Evolutionary conservation across 768 basidiomycete genomes (phyloP).

Genomic region (Tylopilus felleus): DNA sequence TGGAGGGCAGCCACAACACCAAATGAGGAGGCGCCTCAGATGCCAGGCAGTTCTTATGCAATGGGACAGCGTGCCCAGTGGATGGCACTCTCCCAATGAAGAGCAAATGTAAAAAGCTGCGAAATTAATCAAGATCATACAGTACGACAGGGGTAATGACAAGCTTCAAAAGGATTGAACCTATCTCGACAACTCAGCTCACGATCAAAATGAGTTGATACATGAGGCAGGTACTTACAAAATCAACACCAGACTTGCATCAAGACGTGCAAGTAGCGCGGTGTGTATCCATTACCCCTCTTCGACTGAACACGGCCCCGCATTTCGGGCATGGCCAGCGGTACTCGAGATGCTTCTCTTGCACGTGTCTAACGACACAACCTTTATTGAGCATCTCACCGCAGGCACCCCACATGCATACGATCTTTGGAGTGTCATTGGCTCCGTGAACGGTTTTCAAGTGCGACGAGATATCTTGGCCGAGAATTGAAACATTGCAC

Average conservation of each 20-base stretch:
- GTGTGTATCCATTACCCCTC: constrained; percentile 18
- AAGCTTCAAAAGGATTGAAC: not conserved
- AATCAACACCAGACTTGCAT: not conserved
- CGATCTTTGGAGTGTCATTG: not conserved
- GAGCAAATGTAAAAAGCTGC: not conserved
- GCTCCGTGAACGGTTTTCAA: constrained; percentile 12
- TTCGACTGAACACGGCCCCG: constrained; percentile 15
- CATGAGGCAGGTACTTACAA: not conserved
- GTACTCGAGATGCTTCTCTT: constrained; percentile 23
- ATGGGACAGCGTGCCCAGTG: not conserved
- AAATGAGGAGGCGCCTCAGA: not conserved
- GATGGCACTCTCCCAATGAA: not conserved
- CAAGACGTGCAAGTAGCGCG: constrained; percentile 7
- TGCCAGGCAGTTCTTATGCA: not conserved
- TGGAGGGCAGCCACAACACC: constrained; percentile 2
- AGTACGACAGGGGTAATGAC: not conserved
- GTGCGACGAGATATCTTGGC: constrained; percentile 17
- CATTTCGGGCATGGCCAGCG: constrained; percentile 25
- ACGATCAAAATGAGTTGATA: not conserved
- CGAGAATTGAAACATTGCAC: constrained; percentile 10
- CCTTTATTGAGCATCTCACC: constrained; percentile 12
- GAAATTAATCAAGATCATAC: not conserved
- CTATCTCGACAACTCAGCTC: constrained; percentile 3
- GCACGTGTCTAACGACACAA: constrained; percentile 20
- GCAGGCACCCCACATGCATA: constrained; percentile 20